Evolutionary conservation across 352 stramenopile species (phyloP).

Genomic region (Pythium monospermum): DNA sequence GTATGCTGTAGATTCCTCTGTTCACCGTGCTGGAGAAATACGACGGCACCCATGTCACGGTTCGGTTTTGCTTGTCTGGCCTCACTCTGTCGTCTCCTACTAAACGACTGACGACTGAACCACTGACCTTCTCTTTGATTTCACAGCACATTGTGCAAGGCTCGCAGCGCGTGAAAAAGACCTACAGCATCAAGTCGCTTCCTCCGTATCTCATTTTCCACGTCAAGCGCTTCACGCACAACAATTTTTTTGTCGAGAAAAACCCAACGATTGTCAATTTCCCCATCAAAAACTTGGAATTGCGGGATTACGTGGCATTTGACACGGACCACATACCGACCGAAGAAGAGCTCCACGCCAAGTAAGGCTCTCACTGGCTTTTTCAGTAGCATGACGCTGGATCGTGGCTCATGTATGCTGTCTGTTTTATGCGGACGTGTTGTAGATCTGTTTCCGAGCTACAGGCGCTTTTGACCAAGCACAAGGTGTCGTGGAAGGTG

Average conservation of each 20-base stretch:
- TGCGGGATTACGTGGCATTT: slow-evolving; percentile 86
- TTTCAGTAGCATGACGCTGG: background rate
- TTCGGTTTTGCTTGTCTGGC: slow-evolving; percentile 8
- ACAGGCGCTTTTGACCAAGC: slow-evolving; percentile 45
- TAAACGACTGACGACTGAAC: too few species aligned
- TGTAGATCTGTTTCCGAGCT: slow-evolving; percentile 62
- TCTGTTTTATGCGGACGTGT: background rate
- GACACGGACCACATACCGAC: slow-evolving; percentile 40
- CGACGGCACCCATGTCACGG: slow-evolving; percentile 85
- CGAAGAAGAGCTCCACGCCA: slow-evolving; percentile 39
- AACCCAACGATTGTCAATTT: slow-evolving; percentile 99
- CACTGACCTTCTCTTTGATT: too few species aligned
- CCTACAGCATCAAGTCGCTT: slow-evolving; percentile 91
- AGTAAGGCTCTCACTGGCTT: slow-evolving; percentile 26
- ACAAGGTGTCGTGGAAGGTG: slow-evolving; percentile 44
- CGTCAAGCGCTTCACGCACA: slow-evolving; percentile 96
- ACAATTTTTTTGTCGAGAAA: slow-evolving; percentile 98
- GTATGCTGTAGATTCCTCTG: slow-evolving; percentile 85
- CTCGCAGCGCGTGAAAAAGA: slow-evolving; percentile 81
- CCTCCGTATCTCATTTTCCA: slow-evolving; percentile 97
- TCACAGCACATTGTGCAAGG: slow-evolving; percentile 74
- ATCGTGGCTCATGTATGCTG: background rate
- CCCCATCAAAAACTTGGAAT: slow-evolving; percentile 98
- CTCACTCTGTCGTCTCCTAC: too few species aligned
- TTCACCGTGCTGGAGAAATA: slow-evolving; percentile 98